Evolutionary conservation across 805 yeast genomes (phyloP), one percentile per base, ranked within the genome.

Genomic region (Candida schatavii): DNA sequence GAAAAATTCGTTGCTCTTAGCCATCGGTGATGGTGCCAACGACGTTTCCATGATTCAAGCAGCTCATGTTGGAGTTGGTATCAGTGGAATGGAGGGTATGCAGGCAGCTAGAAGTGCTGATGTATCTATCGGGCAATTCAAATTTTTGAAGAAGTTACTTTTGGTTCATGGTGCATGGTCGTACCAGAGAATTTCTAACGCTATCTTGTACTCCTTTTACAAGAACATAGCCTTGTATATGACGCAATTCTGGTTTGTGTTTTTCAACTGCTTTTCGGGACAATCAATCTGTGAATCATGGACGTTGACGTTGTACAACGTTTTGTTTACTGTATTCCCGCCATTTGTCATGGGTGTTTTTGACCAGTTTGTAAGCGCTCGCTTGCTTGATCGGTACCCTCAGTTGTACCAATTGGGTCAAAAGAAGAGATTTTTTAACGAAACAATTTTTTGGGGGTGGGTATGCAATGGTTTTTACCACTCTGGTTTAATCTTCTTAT

Each of bases 31-130:
- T 65, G 99, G 99, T 57, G 99, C 99, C 2, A 93, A 93, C 58
- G 99, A 93, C 68, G 99, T 93, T 31, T 85, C 96, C 28, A 93
- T 93, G 99, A 93, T 93, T 50, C 99, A 93, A 64, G 98, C 99
- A 13, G 99, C 99, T 0, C 98, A 93, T 62, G 97, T 93, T 40
- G 99, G 99, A 48, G 96, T 93, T 19, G 99, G 99, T 59, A 95
- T 93, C 48, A 87, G 95, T 64, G 99, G 99, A 50, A 85, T 89
- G 91, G 99, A 93, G 68, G 99, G 99, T 51, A 89, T 90, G 88
- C 99, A 93, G 65, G 99, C 99, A 9, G 97, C 99, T 0, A 78
- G 99, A 61, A 84, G 95, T 61, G 98, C 99, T 0, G 99, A 93
- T 71, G 81, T 93, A 46, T 89, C 98, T 1, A 88, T 95, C 62